phyloP scores from a whole-genome alignment of 768 basidiomycete species.

The Mrakia blollopis region DNA sequence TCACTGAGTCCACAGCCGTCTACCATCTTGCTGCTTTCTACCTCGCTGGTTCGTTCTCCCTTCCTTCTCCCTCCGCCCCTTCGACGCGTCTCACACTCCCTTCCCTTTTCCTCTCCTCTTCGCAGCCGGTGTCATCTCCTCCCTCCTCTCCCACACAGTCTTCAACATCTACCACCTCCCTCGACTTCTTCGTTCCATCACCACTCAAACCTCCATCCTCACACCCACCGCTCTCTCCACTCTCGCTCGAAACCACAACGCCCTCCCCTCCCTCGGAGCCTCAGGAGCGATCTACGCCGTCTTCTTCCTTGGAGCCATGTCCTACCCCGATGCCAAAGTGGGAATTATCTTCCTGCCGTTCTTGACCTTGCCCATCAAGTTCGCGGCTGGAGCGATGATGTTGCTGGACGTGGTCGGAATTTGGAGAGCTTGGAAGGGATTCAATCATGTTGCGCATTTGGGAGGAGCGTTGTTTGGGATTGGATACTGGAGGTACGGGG shows the following conservation, averaged over 20 bases:
- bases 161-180: constrained; percentile 19
- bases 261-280: constrained; percentile 18
- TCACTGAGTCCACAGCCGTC: constrained; percentile 22
- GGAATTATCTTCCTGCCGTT: constrained; percentile 30
- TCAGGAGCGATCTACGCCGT: constrained; percentile 30
- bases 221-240: neutral
- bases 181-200: constrained; percentile 15
- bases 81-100: neutral
- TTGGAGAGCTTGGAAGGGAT: constrained; percentile 25
- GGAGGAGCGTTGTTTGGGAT: constrained; percentile 27
- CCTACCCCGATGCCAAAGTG: constrained; percentile 13
- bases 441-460: constrained; percentile 30
- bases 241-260: neutral
- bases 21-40: constrained; percentile 31
- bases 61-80: neutral
- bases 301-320: constrained; percentile 24
- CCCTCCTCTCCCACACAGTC: constrained; percentile 14
- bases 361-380: constrained; percentile 18
- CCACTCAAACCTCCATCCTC: constrained; percentile 4
- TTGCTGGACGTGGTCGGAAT: constrained; percentile 23
- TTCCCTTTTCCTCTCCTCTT: too few relatives aligned
- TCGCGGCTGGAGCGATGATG: constrained; percentile 8
- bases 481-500: constrained; percentile 28
- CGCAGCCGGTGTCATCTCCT: constrained; percentile 23
- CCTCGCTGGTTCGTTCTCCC: neutral